Conservation (phyloP, 2,329 filamentous ascomycete genomes). For the Calonectria pseudoturangicola region DNA sequence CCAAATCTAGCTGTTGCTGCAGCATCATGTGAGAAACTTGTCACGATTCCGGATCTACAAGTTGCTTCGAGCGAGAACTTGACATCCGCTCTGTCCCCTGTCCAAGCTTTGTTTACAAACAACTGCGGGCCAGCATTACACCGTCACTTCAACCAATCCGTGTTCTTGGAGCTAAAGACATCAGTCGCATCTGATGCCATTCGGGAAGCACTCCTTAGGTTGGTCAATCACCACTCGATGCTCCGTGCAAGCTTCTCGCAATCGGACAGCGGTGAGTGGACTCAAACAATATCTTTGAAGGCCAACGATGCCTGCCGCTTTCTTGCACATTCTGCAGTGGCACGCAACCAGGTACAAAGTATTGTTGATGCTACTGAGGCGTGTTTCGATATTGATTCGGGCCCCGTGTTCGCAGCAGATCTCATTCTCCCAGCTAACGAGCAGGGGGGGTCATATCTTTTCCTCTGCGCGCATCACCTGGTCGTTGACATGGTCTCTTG, state of each 20-base stretch:
- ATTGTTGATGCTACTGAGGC: constrained; percentile 23
- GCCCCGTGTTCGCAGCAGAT: constrained; percentile 22
- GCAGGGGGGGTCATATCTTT: constrained; percentile 3
- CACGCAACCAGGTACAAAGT: constrained; percentile 4
- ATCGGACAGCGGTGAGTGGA: constrained; percentile 24
- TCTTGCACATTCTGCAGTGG: constrained; percentile 17
- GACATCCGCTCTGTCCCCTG: constrained; percentile 22
- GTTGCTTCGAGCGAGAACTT: constrained; percentile 17
- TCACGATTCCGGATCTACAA: background rate
- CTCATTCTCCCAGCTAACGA: constrained; percentile 1
- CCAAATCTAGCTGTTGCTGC: constrained; percentile 14
- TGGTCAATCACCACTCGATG: constrained; percentile 21
- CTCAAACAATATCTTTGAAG: constrained; percentile 26
- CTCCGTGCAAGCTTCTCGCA: constrained; percentile 25
- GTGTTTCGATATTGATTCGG: constrained; percentile 9
- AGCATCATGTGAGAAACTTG: constrained; percentile 27
- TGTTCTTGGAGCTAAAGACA: constrained; percentile 21
- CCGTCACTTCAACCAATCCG: constrained; percentile 24
- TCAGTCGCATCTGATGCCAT: constrained; percentile 11
- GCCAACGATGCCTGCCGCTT: constrained; percentile 19
- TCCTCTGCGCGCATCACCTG: constrained; percentile 19
- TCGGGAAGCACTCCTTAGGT: constrained; percentile 11
- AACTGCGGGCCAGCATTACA: constrained; percentile 18
- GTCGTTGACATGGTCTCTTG: constrained; percentile 19
- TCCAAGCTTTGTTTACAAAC: constrained; percentile 25